Evolutionary conservation across 2,329 filamentous ascomycete species (phyloP).

Genomic region (Aspergillus sergii): DNA sequence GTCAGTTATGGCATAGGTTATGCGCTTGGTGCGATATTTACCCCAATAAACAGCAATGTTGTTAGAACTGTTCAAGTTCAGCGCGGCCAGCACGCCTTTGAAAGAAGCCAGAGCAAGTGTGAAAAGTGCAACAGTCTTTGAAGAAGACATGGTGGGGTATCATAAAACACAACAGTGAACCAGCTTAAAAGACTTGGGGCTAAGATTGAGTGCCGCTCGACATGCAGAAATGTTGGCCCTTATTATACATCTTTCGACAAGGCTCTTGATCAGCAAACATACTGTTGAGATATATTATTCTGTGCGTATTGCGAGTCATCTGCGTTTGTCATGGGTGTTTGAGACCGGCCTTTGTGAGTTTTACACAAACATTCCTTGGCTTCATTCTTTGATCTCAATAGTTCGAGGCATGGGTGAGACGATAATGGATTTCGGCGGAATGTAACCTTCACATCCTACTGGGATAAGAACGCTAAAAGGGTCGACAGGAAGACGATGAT

Average conservation of each 20-base stretch:
- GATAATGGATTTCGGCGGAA: background rate
- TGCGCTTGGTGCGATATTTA: slow-evolving; percentile 15
- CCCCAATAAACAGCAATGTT: slow-evolving; percentile 71
- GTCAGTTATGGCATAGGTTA: no score
- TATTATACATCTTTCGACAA: background rate
- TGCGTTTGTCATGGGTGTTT: background rate
- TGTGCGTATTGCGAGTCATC: background rate
- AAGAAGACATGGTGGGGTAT: background rate
- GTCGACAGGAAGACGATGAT: background rate
- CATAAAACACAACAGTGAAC: background rate
- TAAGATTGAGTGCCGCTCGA: background rate
- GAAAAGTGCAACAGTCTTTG: background rate
- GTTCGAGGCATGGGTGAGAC: background rate
- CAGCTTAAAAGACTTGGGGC: background rate
- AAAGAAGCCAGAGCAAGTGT: background rate
- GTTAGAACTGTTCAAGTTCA: background rate
- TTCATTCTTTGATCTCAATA: background rate
- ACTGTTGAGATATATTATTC: background rate
- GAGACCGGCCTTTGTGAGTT: background rate
- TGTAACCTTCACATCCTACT: background rate
- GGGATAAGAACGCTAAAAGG: background rate
- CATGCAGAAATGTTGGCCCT: background rate
- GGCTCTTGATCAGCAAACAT: no score
- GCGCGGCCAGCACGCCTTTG: slow-evolving; percentile 2
- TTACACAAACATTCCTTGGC: background rate